These are phyloP conservation scores for Aristolochia californica DNA, from an alignment of 164 flowering plant genomes.

Conservation along the genomic window DNA sequence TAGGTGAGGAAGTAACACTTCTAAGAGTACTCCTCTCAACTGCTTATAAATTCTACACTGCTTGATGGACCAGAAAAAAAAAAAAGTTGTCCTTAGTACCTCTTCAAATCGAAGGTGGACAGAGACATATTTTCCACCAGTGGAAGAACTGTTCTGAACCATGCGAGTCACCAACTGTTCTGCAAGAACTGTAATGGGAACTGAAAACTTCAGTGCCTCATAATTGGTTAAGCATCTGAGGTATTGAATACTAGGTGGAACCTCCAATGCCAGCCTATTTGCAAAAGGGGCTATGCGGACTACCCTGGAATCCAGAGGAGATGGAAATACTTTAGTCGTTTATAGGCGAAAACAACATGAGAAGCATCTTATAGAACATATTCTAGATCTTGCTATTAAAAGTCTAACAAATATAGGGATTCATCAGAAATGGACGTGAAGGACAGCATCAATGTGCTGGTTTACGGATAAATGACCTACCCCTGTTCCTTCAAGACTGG, in stretches of 20 bases:
- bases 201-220: constrained; percentile 65
- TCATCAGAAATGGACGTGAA: neutral
- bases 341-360: neutral
- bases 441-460: too few species aligned
- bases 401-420: neutral
- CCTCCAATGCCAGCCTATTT: constrained; percentile 69
- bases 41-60: too few species aligned
- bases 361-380: neutral
- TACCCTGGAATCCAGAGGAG: constrained; percentile 39
- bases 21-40: too few species aligned
- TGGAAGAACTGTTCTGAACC: constrained; percentile 42
- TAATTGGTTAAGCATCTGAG: constrained; percentile 81
- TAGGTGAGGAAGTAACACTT: too few species aligned
- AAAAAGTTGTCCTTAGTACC: constrained; percentile 25
- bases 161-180: constrained; percentile 47
- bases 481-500: constrained; percentile 44
- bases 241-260: constrained; percentile 64
- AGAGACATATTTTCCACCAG: constrained; percentile 67
- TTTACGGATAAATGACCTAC: constrained; percentile 19
- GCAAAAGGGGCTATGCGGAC: constrained; percentile 86
- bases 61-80: too few species aligned
- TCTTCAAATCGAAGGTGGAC: constrained; percentile 89
- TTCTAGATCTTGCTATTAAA: too few species aligned
- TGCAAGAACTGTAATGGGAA: constrained; percentile 51
- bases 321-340: neutral